Evolutionary conservation across 164 flowering plant genomes (phyloP).

Genomic region (Berberis vulgaris): DNA sequence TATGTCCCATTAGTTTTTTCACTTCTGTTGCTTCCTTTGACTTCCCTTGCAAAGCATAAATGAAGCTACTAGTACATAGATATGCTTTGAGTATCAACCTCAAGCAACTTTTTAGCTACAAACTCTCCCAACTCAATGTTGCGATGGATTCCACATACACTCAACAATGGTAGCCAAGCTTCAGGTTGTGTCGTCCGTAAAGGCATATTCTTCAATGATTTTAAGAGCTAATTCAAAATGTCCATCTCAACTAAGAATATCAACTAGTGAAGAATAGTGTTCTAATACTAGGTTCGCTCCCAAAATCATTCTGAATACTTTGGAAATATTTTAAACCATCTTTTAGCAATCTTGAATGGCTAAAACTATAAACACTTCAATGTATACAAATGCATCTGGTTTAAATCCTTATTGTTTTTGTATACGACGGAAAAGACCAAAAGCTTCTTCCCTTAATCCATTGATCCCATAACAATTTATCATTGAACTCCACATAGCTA

Average conservation of each 20-base stretch:
- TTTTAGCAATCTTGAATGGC: constrained; percentile 29
- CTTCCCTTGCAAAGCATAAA: constrained; percentile 25
- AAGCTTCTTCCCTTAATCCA: constrained; percentile 33
- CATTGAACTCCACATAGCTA: constrained; percentile 41
- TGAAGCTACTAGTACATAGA: constrained; percentile 21
- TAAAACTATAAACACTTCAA: constrained; percentile 26
- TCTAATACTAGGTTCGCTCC: constrained; percentile 22
- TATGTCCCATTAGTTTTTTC: constrained; percentile 17
- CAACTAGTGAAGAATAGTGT: constrained; percentile 25
- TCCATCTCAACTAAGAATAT: constrained; percentile 31
- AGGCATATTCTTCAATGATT: constrained; percentile 22
- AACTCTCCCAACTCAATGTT: constrained; percentile 23
- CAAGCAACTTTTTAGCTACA: constrained; percentile 18
- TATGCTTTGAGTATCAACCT: constrained; percentile 16
- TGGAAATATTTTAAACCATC: constrained; percentile 26
- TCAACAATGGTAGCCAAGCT: constrained; percentile 27
- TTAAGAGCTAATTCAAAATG: constrained; percentile 21
- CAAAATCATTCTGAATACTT: constrained; percentile 24
- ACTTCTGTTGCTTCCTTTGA: constrained; percentile 28
- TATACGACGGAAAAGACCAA: constrained; percentile 24
- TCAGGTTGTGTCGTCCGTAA: constrained; percentile 8
- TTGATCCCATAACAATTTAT: constrained; percentile 29
- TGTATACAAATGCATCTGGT: constrained; percentile 27
- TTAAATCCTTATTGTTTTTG: constrained; percentile 14
- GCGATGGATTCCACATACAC: constrained; percentile 27